Base-by-base conservation (phyloP, 345 rosid species). In the Jatropha curcas region DNA sequence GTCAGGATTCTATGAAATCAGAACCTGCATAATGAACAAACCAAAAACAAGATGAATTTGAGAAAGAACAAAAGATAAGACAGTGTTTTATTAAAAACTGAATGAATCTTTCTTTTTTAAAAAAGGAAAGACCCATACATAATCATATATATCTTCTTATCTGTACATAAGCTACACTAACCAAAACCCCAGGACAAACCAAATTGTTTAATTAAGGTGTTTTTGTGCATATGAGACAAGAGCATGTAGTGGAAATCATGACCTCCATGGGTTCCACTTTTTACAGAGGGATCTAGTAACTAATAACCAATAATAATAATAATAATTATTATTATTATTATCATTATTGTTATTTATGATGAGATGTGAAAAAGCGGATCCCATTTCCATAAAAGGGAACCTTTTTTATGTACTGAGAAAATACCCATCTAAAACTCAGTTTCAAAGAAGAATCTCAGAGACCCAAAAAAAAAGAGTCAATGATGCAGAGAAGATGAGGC, bases 341-440 rank as follows among this genome's bases (percentile, higher is more conserved):
- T 25, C 48, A 45, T 56, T 74, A 68, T 71, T 70, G 74, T 77
- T 77, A 76, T 72, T 80, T 62, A 77, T 86, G 82, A 86, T 62
- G 85, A 81, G 70, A 80, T 60, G 72, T 75, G 76, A 68, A 83
- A 82, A 87, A 77, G 88, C 81, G 84, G 88, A 87, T 85, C 86
- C 85, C 82, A 76, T 87, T 83, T 85, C 86, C 84, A 80, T 80
- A 82, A 87, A 82, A 82, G 71, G 91, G 80, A 77, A 79, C 80
- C 74, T 82, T 82, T 85, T 77, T 78, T 78, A 76, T 76, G 86
- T 82, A 65, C 90, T 73, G 69, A 64, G 82, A 75, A 83, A 82
- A 82, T 72, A 67, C 87, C 83, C 85, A 80, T 86, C 79, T 77
- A 76, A 81, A 83, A 84, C 88, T 75, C 80, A 58, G 86, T 75